Evolutionary conservation across 192 early-diverging fungal genomes (phyloP), one percentile per base, ranked within the genome.

Genomic region (Jimgerdemannia flammicorona): DNA sequence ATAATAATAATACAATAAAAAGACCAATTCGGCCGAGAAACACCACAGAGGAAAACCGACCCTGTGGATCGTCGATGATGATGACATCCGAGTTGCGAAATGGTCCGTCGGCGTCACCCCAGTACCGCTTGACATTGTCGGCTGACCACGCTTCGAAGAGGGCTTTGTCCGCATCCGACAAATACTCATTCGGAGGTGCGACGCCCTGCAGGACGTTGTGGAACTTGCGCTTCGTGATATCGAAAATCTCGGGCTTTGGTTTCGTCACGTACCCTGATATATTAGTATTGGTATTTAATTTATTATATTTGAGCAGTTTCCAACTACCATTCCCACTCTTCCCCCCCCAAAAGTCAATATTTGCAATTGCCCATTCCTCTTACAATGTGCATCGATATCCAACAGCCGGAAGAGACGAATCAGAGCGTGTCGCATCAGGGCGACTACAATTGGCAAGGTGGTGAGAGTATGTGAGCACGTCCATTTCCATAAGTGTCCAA

Each of bases 191-290:
- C 4, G 74, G 75, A 67, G 72, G 40, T n/a, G 90, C 87, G 19
- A 95, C 93, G 70, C 94, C 93, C 84, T 95, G 94, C 68, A 95
- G 83, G 9, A 95, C 90, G 75, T 95, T 95, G 82, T 95, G 94
- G 78, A 95, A 94, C 78, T 94, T 94, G 76, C 92, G 84, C 82
- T 95, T 95, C 66, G 94, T 95, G 63, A 95, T 93, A 77, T 94
- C 90, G 84, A 95, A 95, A 4, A 95, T 90, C 64, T 93, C 92
- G 18, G 93, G 93, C 72, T 92, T 93, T 63, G 94, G 94, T 73
- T 92, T 91, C 74, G 90, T 87, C 4, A 95, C 93, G 81, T 85
- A 94, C 93, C 88, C 81, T 83, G 70, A 70, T 41, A 18, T 69
- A 59, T 42, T 73, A 29, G 29, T 29, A 29, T 29, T 29, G 29